A percentile compares a stretch with the other conserved stretches of the same genome.
Conservation (phyloP, 1,284 basidiomycete species). For the Kwoniella shivajii region DNA sequence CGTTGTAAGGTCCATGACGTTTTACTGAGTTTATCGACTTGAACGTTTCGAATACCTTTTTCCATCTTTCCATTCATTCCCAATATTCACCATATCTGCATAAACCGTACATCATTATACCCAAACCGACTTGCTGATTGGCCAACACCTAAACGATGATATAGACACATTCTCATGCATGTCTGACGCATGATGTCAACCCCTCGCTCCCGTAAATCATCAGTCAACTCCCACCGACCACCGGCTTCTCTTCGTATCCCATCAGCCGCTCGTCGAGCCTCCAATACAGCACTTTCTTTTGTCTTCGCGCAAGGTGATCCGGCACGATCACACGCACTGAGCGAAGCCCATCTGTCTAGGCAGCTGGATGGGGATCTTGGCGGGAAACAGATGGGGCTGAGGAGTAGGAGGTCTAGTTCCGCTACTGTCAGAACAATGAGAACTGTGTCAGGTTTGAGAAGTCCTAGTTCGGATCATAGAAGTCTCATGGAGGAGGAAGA, state of each 20-base stretch:
- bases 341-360: conserved; percentile 33
- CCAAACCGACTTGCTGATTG: too few relatives aligned
- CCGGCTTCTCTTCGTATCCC: conserved; percentile 25
- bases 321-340: conserved; percentile 20
- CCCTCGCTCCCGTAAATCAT: conserved; percentile 17
- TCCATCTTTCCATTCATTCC: too few relatives aligned
- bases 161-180: too few relatives aligned
- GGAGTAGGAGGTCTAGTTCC: conserved; percentile 38
- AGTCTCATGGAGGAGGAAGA: conserved; percentile 32
- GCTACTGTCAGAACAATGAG: conserved; percentile 37
- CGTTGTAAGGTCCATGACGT: too few relatives aligned
- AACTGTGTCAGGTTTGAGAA: conserved; percentile 21
- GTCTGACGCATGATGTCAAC: too few relatives aligned
- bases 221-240: conserved; percentile 15
- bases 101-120: too few relatives aligned
- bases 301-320: conserved; percentile 38
- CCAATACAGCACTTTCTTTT: conserved; percentile 39
- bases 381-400: conserved; percentile 43
- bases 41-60: too few relatives aligned
- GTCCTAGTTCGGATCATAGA: conserved; percentile 8
- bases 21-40: too few relatives aligned
- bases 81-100: too few relatives aligned
- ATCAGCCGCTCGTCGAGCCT: conserved; percentile 19
- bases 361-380: conserved; percentile 47
- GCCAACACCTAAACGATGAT: too few relatives aligned